Evolutionary conservation across 805 yeast genomes (phyloP), one percentile per base, ranked within the genome.

Genomic region (Lachancea lanzarotensis): DNA sequence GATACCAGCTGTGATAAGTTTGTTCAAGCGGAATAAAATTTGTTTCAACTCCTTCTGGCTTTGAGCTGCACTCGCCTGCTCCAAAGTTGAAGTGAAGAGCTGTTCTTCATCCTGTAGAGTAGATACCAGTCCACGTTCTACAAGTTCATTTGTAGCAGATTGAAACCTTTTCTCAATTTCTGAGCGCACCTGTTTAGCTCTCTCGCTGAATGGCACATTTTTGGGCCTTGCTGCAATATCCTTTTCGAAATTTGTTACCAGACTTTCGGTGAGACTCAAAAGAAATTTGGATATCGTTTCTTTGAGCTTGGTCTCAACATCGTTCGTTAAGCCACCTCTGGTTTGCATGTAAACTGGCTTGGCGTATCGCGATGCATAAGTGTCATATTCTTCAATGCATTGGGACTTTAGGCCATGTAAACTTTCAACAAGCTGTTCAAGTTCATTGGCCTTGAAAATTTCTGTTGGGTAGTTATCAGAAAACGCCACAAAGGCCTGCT

Each of bases 291-390:
- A 66, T 49, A 76, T 73, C 6, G 82, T 58, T 18, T 70, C 71
- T 31, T 60, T 54, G 20, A 82, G 60, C 46, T 68, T 70, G 0
- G 57, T 52, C 52, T 78, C 76, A 36, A 89, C 66, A 45, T 74
- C 75, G 9, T 62, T 62, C 2, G 56, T 47, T 42, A 93, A 70
- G 12, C 67, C 70, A 1, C 49, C 53, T 45, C 83, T 74, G 59
- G 83, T 83, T 43, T 80, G 82, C 35, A 70, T 57, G 61, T 84
- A 93, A 2, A 90, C 95, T 2, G 73, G 47, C 32, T 69, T 63
- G 42, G 78, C 73, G 60, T 93, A 93, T 45, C 89, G 78, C 1
- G 93, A 74, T 1, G 98, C 98, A 46, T 74, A 72, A 3, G 68
- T 55, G 57, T 88, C 95, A 62, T 79, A 91, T 11, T 66, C 59